Evolutionary conservation across 352 stramenopile species (phyloP).

Genomic region (Phytophthora lateralis): DNA sequence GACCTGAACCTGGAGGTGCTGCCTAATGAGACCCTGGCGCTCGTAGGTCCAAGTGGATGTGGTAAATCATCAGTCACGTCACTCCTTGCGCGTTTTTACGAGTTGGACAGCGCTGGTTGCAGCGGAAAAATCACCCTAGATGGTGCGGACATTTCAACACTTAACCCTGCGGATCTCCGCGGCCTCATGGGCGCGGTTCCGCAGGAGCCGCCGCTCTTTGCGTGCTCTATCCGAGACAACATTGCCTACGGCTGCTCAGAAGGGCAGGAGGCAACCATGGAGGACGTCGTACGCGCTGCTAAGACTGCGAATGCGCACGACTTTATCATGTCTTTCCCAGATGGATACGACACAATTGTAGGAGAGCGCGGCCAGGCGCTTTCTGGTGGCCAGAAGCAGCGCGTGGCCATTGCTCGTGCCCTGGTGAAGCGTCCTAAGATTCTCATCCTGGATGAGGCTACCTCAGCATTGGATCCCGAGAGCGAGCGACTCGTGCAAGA

Average conservation of each 20-base stretch:
- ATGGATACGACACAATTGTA: slow-evolving; percentile 82
- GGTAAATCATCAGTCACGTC: slow-evolving; percentile 77
- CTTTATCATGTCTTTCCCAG: slow-evolving; percentile 77
- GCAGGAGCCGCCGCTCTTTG: slow-evolving; percentile 78
- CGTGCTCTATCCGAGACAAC: slow-evolving; percentile 77
- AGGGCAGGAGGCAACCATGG: slow-evolving; percentile 48
- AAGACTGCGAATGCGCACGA: slow-evolving; percentile 80
- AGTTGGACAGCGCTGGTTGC: slow-evolving; percentile 53
- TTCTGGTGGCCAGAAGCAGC: slow-evolving; percentile 82
- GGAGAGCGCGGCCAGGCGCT: slow-evolving; percentile 74
- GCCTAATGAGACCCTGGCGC: slow-evolving; percentile 73
- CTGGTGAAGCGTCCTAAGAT: slow-evolving; percentile 80
- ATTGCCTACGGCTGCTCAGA: slow-evolving; percentile 73
- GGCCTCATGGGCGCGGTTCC: slow-evolving; percentile 71
- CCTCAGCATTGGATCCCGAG: slow-evolving; percentile 73
- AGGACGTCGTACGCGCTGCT: slow-evolving; percentile 64
- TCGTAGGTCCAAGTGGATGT: slow-evolving; percentile 70
- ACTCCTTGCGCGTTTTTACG: slow-evolving; percentile 81
- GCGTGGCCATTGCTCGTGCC: slow-evolving; percentile 77
- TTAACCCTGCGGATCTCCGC: slow-evolving; percentile 60
- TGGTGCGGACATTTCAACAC: slow-evolving; percentile 56
- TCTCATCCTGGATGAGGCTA: slow-evolving; percentile 81
- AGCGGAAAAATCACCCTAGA: slow-evolving; percentile 63
- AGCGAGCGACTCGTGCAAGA: slow-evolving; percentile 83
- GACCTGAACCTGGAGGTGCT: slow-evolving; percentile 60